phyloP scores from a whole-genome alignment of 495 filamentous ascomycete species.

The Aspergillus hancockii region DNA sequence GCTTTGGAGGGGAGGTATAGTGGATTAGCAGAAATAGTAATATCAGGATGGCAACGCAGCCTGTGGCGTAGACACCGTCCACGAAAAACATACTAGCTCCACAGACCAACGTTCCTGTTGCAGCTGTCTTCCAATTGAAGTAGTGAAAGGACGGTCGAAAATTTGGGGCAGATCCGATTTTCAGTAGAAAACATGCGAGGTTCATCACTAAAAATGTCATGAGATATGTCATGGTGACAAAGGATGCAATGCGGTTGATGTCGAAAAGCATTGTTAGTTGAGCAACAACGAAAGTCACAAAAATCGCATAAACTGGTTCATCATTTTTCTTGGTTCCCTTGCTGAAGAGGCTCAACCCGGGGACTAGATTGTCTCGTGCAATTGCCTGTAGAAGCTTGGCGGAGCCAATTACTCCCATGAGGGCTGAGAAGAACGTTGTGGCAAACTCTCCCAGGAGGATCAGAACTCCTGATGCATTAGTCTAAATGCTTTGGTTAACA shows the following conservation, averaged over 20 bases:
- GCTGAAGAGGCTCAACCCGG: slow-evolving; percentile 72
- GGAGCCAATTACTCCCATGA: slow-evolving; percentile 87
- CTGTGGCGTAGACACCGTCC: slow-evolving; percentile 77
- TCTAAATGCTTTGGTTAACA: slow-evolving; percentile 32
- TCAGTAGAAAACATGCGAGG: slow-evolving; percentile 82
- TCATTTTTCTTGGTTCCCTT: slow-evolving; percentile 74
- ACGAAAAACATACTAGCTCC: slow-evolving; percentile 87
- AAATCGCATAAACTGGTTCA: slow-evolving; percentile 75
- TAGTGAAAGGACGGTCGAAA: slow-evolving; percentile 87
- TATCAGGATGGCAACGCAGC: slow-evolving; percentile 71
- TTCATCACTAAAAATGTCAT: slow-evolving; percentile 69
- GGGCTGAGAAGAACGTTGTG: slow-evolving; percentile 76
- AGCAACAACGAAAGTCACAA: slow-evolving; percentile 73
- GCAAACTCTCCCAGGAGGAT: slow-evolving; percentile 83
- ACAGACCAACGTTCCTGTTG: slow-evolving; percentile 69
- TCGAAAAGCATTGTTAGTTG: slow-evolving; percentile 82
- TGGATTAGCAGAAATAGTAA: slow-evolving; percentile 82
- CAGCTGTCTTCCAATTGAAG: slow-evolving; percentile 84
- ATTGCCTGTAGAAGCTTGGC: slow-evolving; percentile 88
- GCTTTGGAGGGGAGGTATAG: slow-evolving; percentile 79
- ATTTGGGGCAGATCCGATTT: slow-evolving; percentile 91
- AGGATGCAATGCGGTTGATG: slow-evolving; percentile 85
- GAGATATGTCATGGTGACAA: slow-evolving; percentile 86
- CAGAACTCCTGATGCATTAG: slow-evolving; percentile 68
- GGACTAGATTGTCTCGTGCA: slow-evolving; percentile 76